Conservation (phyloP, 768 basidiomycete species). For the Russula emetica region DNA sequence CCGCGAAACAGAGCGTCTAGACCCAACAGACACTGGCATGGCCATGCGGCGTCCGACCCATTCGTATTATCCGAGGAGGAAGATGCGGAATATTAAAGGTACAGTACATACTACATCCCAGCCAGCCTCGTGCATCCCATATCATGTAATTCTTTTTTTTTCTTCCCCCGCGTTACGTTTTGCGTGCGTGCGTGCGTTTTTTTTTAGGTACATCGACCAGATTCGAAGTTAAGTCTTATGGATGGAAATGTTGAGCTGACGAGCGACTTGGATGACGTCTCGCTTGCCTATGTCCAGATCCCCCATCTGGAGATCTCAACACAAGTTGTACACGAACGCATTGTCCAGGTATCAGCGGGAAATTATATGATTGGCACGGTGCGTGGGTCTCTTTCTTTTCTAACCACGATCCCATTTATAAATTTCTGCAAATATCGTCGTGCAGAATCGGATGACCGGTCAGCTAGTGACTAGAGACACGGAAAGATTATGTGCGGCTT, state of each 20-base stretch:
- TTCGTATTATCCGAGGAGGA: slow-evolving; percentile 27
- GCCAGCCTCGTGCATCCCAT: too few species aligned
- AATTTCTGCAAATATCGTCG: too few species aligned
- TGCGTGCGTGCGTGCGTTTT: neutral
- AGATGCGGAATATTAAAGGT: slow-evolving; percentile 27
- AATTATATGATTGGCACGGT: too few species aligned
- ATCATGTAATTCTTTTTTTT: neutral
- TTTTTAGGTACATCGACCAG: slow-evolving; percentile 19
- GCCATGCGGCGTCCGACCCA: slow-evolving; percentile 19
- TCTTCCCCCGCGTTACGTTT: neutral
- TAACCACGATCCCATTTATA: too few species aligned
- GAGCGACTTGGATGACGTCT: slow-evolving; percentile 21
- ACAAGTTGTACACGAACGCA: too few species aligned
- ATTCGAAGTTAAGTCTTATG: slow-evolving; percentile 19
- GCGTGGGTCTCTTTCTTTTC: too few species aligned
- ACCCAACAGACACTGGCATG: slow-evolving; percentile 21
- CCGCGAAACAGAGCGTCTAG: slow-evolving; percentile 17
- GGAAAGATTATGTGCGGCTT: too few species aligned
- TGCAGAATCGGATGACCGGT: too few species aligned
- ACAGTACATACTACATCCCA: too few species aligned
- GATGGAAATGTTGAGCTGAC: slow-evolving; percentile 18
- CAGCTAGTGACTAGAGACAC: too few species aligned
- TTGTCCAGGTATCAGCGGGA: too few species aligned
- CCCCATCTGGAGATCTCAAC: slow-evolving; percentile 16
- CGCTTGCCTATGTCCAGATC: slow-evolving; percentile 17